These are phyloP conservation scores for Lyophyllum decastes DNA, from an alignment of 768 basidiomycete species.

Conservation along the genomic window DNA sequence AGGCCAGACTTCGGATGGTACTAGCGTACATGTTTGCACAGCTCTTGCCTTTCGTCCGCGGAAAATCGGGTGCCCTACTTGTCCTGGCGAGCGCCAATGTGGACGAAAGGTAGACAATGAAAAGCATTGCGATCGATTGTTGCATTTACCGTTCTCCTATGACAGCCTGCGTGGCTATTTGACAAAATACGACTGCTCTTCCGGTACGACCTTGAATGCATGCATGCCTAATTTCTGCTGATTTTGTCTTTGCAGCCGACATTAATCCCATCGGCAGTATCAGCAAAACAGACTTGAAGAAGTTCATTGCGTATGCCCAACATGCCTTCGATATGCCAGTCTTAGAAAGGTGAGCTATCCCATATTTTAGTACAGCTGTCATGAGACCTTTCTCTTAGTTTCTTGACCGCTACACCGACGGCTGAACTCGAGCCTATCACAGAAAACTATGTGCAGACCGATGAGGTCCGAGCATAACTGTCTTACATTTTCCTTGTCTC, in stretches of 20 bases:
- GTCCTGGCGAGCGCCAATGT: constrained; percentile 99
- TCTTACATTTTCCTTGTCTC: neutral
- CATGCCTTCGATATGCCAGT: constrained; percentile 83
- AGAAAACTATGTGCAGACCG: constrained; percentile 91
- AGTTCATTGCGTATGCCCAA: constrained; percentile 87
- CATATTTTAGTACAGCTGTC: neutral
- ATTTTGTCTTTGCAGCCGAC: constrained; percentile 59
- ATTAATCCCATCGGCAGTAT: constrained; percentile 98
- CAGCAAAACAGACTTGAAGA: constrained; percentile 96
- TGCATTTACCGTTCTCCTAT: neutral
- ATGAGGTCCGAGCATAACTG: constrained; percentile 62
- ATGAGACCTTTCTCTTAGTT: constrained; percentile 46
- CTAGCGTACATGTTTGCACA: constrained; percentile 94
- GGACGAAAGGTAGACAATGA: constrained; percentile 81
- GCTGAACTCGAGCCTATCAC: constrained; percentile 97
- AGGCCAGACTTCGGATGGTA: constrained; percentile 95
- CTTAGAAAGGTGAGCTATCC: constrained; percentile 58
- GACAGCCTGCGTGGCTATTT: constrained; percentile 89
- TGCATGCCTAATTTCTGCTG: neutral
- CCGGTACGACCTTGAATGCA: constrained; percentile 45
- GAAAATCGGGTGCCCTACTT: constrained; percentile 80
- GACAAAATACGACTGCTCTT: constrained; percentile 97
- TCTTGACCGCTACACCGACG: constrained; percentile 89
- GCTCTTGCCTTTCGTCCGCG: constrained; percentile 88
- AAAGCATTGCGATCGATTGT: neutral